phyloP scores from a whole-genome alignment of 176 grass and related monocot species.

The Oryza officinalis region DNA sequence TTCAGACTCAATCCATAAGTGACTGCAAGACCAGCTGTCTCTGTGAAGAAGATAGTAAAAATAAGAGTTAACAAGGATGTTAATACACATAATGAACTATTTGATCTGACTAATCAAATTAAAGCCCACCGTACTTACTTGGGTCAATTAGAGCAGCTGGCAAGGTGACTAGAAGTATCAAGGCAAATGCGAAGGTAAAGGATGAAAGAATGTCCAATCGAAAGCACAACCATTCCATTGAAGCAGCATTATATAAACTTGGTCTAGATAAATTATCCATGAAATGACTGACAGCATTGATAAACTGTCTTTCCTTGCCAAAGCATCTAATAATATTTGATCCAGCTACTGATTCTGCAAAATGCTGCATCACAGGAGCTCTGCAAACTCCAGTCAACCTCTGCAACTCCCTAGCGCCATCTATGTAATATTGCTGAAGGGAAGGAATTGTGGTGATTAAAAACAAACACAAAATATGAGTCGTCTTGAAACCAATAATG shows the following conservation, averaged over 20 bases:
- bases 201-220: constrained; percentile 67
- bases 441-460: background rate
- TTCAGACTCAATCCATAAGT: too few species aligned
- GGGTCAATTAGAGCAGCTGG: constrained; percentile 56
- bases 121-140: constrained; percentile 43
- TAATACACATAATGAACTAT: background rate
- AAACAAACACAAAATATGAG: background rate
- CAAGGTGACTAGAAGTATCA: constrained; percentile 48
- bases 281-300: constrained; percentile 35
- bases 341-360: constrained; percentile 63
- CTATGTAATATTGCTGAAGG: constrained; percentile 47
- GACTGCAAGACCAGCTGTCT: too few species aligned
- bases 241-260: constrained; percentile 57
- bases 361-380: constrained; percentile 54
- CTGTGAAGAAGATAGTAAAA: too few species aligned
- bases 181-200: constrained; percentile 57
- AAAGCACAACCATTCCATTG: constrained; percentile 69
- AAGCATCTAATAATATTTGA: constrained; percentile 71
- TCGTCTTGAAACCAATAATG: background rate
- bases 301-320: constrained; percentile 55
- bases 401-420: constrained; percentile 44
- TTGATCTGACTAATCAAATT: background rate
- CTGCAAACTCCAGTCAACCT: constrained; percentile 37
- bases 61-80: background rate
- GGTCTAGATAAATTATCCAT: constrained; percentile 59